Percentiles rank a stretch among this genome's conserved stretches.
phyloP scores from a whole-genome alignment of 1,284 basidiomycete species.

The Ceratorhiza oryzae-sativae region DNA sequence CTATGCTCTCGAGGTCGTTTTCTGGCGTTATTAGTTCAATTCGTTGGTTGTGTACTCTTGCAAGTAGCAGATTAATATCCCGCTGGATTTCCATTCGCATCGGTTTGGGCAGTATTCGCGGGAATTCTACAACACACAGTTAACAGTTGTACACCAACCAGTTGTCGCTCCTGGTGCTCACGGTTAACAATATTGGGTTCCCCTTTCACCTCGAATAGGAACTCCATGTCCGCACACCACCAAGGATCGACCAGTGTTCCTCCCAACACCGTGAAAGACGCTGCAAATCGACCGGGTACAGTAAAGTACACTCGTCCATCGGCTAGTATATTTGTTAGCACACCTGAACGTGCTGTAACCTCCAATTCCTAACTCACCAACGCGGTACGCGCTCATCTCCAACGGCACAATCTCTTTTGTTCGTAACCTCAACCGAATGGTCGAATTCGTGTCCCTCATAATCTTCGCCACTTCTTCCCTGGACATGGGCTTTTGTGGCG shows the following conservation, averaged over 20 bases:
- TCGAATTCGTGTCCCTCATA: conserved; percentile 74
- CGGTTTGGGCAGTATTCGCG: conserved; percentile 26
- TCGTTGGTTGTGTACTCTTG: conserved; percentile 20
- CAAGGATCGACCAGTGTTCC: conserved; percentile 72
- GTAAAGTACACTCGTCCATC: conserved; percentile 81
- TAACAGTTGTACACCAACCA: not conserved
- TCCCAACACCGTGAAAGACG: conserved; percentile 74
- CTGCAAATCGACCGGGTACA: conserved; percentile 76
- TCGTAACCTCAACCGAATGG: conserved; percentile 76
- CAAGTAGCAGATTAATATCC: conserved; percentile 16
- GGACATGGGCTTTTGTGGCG: conserved; percentile 69
- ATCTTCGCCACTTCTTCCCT: conserved; percentile 71
- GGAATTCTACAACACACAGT: not conserved
- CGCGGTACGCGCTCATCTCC: conserved; percentile 75
- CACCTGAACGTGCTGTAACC: not conserved
- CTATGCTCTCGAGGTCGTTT: conserved; percentile 51
- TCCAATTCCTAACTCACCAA: conserved; percentile 59
- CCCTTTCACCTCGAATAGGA: conserved; percentile 75
- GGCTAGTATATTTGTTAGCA: conserved; percentile 51
- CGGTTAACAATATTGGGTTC: conserved; percentile 10
- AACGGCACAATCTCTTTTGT: conserved; percentile 75
- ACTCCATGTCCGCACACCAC: conserved; percentile 82
- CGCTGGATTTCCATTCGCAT: conserved; percentile 16
- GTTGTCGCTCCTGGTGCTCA: not conserved
- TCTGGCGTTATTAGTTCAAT: conserved; percentile 1